Conservation (phyloP, 2,329 filamentous ascomycete species). For the Cercospora zeina region DNA sequence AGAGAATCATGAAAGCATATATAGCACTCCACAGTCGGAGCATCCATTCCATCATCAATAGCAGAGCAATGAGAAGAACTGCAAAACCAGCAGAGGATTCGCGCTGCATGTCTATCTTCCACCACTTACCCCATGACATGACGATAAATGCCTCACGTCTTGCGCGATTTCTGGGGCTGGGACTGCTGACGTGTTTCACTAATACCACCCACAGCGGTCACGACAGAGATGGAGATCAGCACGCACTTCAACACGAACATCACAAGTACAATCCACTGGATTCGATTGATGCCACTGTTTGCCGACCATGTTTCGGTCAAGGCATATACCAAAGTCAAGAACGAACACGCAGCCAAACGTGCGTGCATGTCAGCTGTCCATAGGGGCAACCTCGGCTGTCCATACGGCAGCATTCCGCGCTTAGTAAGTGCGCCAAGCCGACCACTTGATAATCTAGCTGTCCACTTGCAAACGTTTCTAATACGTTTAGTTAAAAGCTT, state of each 20-base stretch:
- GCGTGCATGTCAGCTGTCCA: too few species aligned
- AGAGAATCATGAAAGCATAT: conserved; percentile 1
- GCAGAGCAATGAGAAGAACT: conserved; percentile 8
- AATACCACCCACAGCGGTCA: neutral
- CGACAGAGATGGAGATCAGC: conserved; percentile 6
- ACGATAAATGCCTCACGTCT: conserved; percentile 11
- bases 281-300: too few species aligned
- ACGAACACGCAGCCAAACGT: too few species aligned
- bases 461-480: too few species aligned
- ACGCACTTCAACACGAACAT: neutral
- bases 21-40: conserved; percentile 11
- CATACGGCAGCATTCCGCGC: too few species aligned
- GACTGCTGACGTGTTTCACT: conserved; percentile 9
- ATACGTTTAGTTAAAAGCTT: too few species aligned
- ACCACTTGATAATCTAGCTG: too few species aligned
- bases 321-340: too few species aligned
- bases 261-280: neutral
- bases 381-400: too few species aligned
- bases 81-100: neutral
- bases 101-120: neutral
- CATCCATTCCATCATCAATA: neutral
- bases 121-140: neutral
- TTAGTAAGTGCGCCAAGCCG: too few species aligned
- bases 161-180: conserved; percentile 3
- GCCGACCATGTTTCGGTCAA: too few species aligned